A percentile compares a stretch with the other conserved stretches of the same genome.
These are phyloP conservation scores for Penicillium thymicola DNA, from an alignment of 2,329 filamentous ascomycete species.

Conservation along the genomic window DNA sequence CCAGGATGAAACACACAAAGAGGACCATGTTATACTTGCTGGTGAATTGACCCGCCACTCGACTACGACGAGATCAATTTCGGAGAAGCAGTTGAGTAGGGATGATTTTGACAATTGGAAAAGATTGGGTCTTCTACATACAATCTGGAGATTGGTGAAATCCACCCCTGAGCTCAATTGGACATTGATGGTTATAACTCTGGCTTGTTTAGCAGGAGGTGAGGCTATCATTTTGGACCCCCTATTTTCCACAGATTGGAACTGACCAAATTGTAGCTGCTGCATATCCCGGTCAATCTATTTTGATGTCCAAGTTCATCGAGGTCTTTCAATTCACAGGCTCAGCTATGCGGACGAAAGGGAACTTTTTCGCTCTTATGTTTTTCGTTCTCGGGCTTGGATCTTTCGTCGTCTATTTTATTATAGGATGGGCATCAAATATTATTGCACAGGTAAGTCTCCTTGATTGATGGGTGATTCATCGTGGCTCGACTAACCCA, in stretches of 20 bases:
- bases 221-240: neutral
- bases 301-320: slow-evolving; percentile 29
- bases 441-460: slow-evolving; percentile 23
- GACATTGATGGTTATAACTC: neutral
- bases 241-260: neutral
- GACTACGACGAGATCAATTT: neutral
- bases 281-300: slow-evolving; percentile 48
- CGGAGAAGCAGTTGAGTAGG: neutral
- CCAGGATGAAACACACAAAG: neutral
- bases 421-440: slow-evolving; percentile 35
- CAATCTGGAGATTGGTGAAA: neutral
- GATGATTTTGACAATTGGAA: slow-evolving; percentile 11
- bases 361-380: slow-evolving; percentile 48
- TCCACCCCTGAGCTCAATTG: slow-evolving; percentile 3
- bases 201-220: slow-evolving; percentile 3
- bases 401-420: slow-evolving; percentile 39
- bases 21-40: neutral
- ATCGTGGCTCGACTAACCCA: neutral
- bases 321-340: slow-evolving; percentile 17
- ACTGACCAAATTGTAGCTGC: slow-evolving; percentile 31
- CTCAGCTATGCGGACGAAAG: slow-evolving; percentile 13
- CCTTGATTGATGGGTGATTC: neutral
- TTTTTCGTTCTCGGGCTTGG: slow-evolving; percentile 45
- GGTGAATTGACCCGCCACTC: slow-evolving; percentile 1
- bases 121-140: slow-evolving; percentile 2